Conservation (phyloP, 257 asterid genomes). For the Craterostigma plantagineum region DNA sequence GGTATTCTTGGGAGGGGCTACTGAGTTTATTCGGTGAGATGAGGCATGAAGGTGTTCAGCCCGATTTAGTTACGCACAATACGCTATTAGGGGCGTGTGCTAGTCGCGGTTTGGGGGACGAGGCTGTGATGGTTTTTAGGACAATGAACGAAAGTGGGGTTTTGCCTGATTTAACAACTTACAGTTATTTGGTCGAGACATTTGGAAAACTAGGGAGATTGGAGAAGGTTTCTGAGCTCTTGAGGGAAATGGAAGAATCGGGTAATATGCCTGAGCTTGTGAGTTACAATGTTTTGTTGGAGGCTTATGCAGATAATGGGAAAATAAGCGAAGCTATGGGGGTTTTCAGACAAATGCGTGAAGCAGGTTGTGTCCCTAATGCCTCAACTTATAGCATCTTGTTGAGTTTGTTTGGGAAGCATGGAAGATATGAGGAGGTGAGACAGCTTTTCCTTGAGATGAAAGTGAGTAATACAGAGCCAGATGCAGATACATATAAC, state of each 20-base stretch:
- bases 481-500: conserved; percentile 77
- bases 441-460: conserved; percentile 88
- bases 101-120: conserved; percentile 63
- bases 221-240: conserved; percentile 64
- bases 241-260: conserved; percentile 65
- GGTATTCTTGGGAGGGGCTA: conserved; percentile 90
- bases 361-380: conserved; percentile 72
- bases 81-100: conserved; percentile 79
- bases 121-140: conserved; percentile 91
- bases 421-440: conserved; percentile 80
- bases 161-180: conserved; percentile 64
- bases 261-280: conserved; percentile 76
- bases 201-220: conserved; percentile 55
- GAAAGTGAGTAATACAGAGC: conserved; percentile 85
- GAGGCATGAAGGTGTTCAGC: conserved; percentile 90
- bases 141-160: conserved; percentile 93
- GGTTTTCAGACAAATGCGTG: conserved; percentile 89
- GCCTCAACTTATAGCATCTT: conserved; percentile 71
- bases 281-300: conserved; percentile 78
- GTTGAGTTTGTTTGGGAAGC: conserved; percentile 70
- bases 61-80: conserved; percentile 86
- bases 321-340: conserved; percentile 67
- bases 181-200: conserved; percentile 70
- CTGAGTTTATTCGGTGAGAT: conserved; percentile 86
- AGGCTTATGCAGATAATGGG: conserved; percentile 61